Percentiles rank a stretch among this genome's conserved stretches.
phyloP scores from a whole-genome alignment of 495 filamentous ascomycete genomes.

The Hypoxylon cercidicola region DNA sequence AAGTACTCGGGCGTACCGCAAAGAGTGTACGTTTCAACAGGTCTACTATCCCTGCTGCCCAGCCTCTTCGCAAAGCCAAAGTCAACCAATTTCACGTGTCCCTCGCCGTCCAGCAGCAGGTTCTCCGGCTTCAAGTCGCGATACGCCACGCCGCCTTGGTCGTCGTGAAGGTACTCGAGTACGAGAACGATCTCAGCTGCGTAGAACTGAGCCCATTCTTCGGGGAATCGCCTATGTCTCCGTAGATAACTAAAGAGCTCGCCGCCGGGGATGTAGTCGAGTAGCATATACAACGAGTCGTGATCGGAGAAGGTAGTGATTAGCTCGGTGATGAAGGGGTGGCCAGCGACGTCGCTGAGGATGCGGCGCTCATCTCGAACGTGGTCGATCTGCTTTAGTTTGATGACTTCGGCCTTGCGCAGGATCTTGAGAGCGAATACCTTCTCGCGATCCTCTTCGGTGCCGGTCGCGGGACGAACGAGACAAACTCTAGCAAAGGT shows the following conservation, averaged over 20 bases:
- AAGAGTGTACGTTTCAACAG: conserved; percentile 91
- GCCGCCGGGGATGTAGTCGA: conserved; percentile 92
- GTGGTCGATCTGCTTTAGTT: conserved; percentile 97
- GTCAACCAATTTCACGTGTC: conserved; percentile 97
- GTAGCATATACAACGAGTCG: conserved; percentile 91
- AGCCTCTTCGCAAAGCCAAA: conserved; percentile 96
- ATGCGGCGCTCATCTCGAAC: conserved; percentile 92
- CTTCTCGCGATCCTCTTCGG: conserved; percentile 66
- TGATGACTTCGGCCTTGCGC: conserved; percentile 86
- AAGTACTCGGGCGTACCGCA: conserved; percentile 98
- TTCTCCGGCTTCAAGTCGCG: conserved; percentile 98
- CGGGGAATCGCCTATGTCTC: conserved; percentile 84
- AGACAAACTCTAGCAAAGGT: conserved; percentile 97
- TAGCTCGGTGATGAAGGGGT: conserved; percentile 96
- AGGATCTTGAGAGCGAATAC: conserved; percentile 95
- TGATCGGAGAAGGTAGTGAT: conserved; percentile 89
- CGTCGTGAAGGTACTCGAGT: conserved; percentile 91
- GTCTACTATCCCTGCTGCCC: conserved; percentile 58
- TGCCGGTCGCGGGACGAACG: conserved; percentile 68
- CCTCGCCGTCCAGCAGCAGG: conserved; percentile 88
- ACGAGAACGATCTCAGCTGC: conserved; percentile 94
- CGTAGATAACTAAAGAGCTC: conserved; percentile 96
- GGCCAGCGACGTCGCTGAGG: conserved; percentile 85
- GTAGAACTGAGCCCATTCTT: conserved; percentile 88
- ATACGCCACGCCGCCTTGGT: conserved; percentile 85